Evolutionary conservation across 1,284 basidiomycete genomes (phyloP).

Genomic region (Puccinia horiana): DNA sequence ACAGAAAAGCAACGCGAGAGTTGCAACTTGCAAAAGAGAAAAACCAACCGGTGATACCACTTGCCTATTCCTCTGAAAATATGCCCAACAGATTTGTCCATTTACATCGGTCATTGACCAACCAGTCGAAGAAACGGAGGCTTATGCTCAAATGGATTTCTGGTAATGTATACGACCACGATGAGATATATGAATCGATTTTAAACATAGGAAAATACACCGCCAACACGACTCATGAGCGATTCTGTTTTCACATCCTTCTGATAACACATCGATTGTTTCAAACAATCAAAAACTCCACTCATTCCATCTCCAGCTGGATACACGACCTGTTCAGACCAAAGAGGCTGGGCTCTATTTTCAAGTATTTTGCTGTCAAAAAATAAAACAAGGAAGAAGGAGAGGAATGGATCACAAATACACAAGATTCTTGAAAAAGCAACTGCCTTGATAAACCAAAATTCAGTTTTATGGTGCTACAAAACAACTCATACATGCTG

Average conservation of each 20-base stretch:
- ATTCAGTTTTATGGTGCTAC: too few relatives aligned
- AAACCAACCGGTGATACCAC: not conserved
- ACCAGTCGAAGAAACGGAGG: slow-evolving; percentile 9
- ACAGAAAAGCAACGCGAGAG: not conserved
- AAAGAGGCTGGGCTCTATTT: not conserved
- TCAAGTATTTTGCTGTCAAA: not conserved
- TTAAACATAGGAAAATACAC: slow-evolving; percentile 28
- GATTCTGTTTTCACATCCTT: slow-evolving; percentile 9
- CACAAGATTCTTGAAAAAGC: too few relatives aligned
- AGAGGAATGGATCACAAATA: too few relatives aligned
- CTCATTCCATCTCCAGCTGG: not conserved
- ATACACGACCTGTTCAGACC: not conserved
- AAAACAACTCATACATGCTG: too few relatives aligned
- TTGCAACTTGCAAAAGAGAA: not conserved
- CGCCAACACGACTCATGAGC: not conserved
- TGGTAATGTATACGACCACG: not conserved
- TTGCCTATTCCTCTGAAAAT: slow-evolving; percentile 3
- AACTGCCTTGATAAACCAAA: too few relatives aligned
- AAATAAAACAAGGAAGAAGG: not conserved
- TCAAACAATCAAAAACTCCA: not conserved
- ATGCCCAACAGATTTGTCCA: not conserved
- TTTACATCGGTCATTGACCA: slow-evolving; percentile 6
- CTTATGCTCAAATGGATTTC: slow-evolving; percentile 25
- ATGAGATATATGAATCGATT: slow-evolving; percentile 9
- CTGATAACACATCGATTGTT: not conserved